Base-by-base conservation (phyloP, 2,329 filamentous ascomycete species). In the Fulvia fulva region DNA sequence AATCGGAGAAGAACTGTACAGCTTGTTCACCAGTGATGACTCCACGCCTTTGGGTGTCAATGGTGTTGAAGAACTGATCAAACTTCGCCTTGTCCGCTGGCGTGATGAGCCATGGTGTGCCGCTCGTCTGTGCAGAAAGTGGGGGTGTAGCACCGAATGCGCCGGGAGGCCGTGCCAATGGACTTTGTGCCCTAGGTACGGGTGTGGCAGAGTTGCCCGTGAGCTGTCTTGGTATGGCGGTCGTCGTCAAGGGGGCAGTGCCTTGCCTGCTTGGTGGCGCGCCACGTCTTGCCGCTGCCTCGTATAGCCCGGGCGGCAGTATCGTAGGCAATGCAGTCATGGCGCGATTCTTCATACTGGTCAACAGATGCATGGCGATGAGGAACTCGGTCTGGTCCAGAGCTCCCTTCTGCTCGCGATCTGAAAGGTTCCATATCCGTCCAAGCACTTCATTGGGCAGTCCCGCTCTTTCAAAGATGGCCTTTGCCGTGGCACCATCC, bases 341-440 rank as follows among this genome's bases (percentile, higher is more conserved):
- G 28, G 86, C 81, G 22, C 91, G 89, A 12, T 87, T 88, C 79
- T 96, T 96, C 77, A 90, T 91, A 12, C 91, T 96, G 14, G 91
- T 93, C 62, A 99, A 81, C 60, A 99, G 80, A 74, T 99, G 94
- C 94, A 99, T 99, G 47, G 94, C 94, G 70, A 99, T 95, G 71
- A 96, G 89, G 73, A 99, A 99, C 69, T 97, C 94, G 14, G 91
- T 93, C 67, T 87, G 82, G 58, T 92, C 89, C 34, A 99, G 81
- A 30, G 88, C 86, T 52, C 94, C 94, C 54, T 92, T 86, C 76
- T 96, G 91, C 75, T 97, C 92, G 0, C 91, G 94, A 73, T 99
- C 94, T 22, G 92, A 89, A 61, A 99, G 82, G 68, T 89, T 91
- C 94, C 94, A 99, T 77, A 99, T 97, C 65, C 89, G 87, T n/a